phyloP scores from a whole-genome alignment of 2,329 filamentous ascomycete species.

The Colletotrichum gigasporum region DNA sequence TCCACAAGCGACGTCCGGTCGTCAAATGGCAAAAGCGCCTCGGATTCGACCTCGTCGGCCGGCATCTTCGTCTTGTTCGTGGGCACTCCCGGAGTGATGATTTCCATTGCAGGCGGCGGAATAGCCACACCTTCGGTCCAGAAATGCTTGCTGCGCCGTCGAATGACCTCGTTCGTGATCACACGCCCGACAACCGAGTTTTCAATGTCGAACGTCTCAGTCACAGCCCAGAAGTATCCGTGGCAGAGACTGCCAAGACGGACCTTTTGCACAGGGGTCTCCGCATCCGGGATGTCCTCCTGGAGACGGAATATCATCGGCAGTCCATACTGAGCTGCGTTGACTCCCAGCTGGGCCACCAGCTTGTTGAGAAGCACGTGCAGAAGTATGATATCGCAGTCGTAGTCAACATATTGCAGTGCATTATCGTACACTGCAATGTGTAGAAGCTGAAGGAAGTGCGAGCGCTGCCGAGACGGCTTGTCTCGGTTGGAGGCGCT shows the following conservation, averaged over 20 bases:
- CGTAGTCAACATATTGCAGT: constrained; percentile 75
- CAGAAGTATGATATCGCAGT: constrained; percentile 79
- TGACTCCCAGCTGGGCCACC: constrained; percentile 82
- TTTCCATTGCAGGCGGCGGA: constrained; percentile 72
- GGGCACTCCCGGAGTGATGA: constrained; percentile 63
- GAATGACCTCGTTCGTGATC: constrained; percentile 79
- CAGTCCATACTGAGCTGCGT: constrained; percentile 79
- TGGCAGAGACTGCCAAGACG: constrained; percentile 86
- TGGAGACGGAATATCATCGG: constrained; percentile 92
- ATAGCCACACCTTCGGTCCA: constrained; percentile 82
- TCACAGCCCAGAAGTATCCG: constrained; percentile 86
- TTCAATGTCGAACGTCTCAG: constrained; percentile 81
- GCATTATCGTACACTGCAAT: constrained; percentile 91
- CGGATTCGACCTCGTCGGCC: constrained; percentile 64
- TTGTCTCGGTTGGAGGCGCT: constrained; percentile 72
- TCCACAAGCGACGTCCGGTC: constrained; percentile 77
- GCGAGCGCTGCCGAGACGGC: constrained; percentile 62
- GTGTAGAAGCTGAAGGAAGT: constrained; percentile 84
- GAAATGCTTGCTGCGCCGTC: constrained; percentile 76
- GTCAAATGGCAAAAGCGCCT: constrained; percentile 79
- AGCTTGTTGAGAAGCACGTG: constrained; percentile 81
- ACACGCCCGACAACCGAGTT: constrained; percentile 73
- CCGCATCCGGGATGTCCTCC: constrained; percentile 78
- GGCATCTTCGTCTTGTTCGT: constrained; percentile 56
- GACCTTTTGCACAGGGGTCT: constrained; percentile 75